Evolutionary conservation across 2,329 filamentous ascomycete genomes (phyloP), one percentile per base, ranked within the genome.

Genomic region (Ceratocystiopsis minuta): DNA sequence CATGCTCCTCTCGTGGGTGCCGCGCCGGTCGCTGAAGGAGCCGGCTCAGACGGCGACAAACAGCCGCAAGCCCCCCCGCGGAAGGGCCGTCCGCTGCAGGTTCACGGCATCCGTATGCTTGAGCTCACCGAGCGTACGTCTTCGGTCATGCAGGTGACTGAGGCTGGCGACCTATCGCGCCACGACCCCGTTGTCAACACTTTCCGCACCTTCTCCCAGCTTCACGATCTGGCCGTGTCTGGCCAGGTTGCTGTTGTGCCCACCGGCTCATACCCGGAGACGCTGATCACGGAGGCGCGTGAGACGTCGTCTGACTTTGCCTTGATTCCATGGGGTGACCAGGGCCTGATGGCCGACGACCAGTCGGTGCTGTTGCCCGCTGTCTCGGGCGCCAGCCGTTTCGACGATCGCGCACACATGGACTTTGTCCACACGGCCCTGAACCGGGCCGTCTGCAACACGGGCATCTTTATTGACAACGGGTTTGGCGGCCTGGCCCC

Each of bases 51-150:
- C 24, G 24, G 5, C 24, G 24, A 28, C 24, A 6, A 28, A 20
- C 20, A 20, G 2, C 36, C 42, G n/a, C 33, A 43, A 18, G 43
- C 43, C 41, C 46, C 40, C 34, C 47, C 47, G 33, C 50, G 52
- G 41, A 54, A 51, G 18, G 64, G 60, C 40, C 62, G 65, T 10
- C 69, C 73, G 1, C 66, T 88, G 1, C 71, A 81, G 53, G 79
- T 86, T 0, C 84, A 93, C 52, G 88, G 86, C 31, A 62, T 94
- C n/a, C 80, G 87, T 14, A 70, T 96, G 15, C 62, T 92, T 39
- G 83, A 92, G 54, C 71, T 96, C 13, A 92, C 84, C 0, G 87
- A 95, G 52, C 85, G 88, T 68, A 81, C 84, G 36, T 95, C 88
- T 1, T 87, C 86, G 16, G 88, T 95, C 51, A 96, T 96, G 88